Percentiles rank a stretch among this genome's conserved stretches.
phyloP scores from a whole-genome alignment of 176 grass and related monocot species.

The Oryza nivara region DNA sequence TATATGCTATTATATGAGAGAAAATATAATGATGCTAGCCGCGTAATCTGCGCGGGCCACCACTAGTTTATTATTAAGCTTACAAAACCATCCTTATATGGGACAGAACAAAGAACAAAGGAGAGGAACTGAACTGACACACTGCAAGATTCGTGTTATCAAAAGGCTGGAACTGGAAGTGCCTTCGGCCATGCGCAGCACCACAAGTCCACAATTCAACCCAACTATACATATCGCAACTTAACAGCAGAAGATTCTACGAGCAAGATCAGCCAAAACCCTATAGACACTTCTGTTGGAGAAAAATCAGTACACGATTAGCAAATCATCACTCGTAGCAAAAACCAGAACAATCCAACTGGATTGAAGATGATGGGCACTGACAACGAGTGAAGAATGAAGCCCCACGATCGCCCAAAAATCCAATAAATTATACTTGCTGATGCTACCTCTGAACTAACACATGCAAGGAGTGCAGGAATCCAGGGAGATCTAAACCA shows the following conservation, averaged over 20 bases:
- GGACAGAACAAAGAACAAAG: not conserved
- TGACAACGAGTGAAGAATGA: not conserved
- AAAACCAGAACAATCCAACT: not conserved
- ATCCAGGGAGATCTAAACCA: conserved; percentile 28
- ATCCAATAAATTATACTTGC: not conserved
- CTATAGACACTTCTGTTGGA: not conserved
- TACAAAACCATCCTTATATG: not conserved
- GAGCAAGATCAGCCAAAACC: not conserved
- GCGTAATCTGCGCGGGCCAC: no score
- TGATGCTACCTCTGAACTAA: conserved; percentile 33
- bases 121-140: not conserved
- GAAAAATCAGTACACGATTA: not conserved
- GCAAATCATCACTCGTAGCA: not conserved
- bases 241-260: not conserved
- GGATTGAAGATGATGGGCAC: not conserved
- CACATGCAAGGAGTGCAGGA: conserved; percentile 34
- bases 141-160: not conserved
- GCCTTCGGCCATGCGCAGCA: not conserved
- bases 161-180: not conserved
- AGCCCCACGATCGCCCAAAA: not conserved
- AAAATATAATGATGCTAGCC: no score
- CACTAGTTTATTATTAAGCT: not conserved
- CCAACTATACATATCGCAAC: not conserved
- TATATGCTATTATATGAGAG: no score
- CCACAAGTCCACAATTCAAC: not conserved